Conservation (phyloP, 106 monocot genomes). For the Acanthochlamys bracteata region DNA sequence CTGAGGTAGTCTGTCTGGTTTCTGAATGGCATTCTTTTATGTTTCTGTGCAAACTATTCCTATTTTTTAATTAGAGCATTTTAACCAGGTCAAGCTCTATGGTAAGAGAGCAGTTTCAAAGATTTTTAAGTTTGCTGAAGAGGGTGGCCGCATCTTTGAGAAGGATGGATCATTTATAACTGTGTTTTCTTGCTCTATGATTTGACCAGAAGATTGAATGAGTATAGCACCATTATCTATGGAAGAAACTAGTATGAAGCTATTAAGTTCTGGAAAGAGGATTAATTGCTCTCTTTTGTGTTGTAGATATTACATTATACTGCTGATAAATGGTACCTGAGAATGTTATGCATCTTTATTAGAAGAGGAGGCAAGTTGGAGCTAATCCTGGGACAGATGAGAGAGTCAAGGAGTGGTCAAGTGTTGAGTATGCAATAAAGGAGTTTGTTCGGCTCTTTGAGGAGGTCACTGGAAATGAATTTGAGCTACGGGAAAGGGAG, state of each 20-base stretch:
- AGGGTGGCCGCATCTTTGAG: conserved; percentile 45
- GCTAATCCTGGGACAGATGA: conserved; percentile 57
- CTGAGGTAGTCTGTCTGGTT: conserved; percentile 26
- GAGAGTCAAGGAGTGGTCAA: conserved; percentile 44
- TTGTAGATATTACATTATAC: conserved; percentile 50
- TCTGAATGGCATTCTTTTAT: no score
- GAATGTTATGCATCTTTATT: conserved; percentile 42
- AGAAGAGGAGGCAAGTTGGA: conserved; percentile 60
- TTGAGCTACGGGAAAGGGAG: conserved; percentile 68
- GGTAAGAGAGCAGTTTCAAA: conserved; percentile 60
- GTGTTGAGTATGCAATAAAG: conserved; percentile 29
- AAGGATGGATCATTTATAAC: conserved; percentile 59
- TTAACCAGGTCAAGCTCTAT: conserved; percentile 51
- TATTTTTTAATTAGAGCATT: no score
- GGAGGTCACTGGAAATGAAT: conserved; percentile 53
- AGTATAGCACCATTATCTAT: conserved; percentile 25
- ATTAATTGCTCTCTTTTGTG: neutral
- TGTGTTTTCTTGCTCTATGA: conserved; percentile 64
- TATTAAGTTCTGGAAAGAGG: neutral
- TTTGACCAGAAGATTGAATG: conserved; percentile 33
- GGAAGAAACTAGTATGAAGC: neutral
- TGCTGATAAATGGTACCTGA: conserved; percentile 54
- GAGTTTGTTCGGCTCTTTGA: conserved; percentile 50
- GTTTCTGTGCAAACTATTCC: no score
- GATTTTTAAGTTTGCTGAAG: conserved; percentile 39